Percentiles rank a stretch among this genome's conserved stretches.
These are phyloP conservation scores for Rossbeevera mucosa DNA, from an alignment of 768 basidiomycete genomes.

Conservation along the genomic window DNA sequence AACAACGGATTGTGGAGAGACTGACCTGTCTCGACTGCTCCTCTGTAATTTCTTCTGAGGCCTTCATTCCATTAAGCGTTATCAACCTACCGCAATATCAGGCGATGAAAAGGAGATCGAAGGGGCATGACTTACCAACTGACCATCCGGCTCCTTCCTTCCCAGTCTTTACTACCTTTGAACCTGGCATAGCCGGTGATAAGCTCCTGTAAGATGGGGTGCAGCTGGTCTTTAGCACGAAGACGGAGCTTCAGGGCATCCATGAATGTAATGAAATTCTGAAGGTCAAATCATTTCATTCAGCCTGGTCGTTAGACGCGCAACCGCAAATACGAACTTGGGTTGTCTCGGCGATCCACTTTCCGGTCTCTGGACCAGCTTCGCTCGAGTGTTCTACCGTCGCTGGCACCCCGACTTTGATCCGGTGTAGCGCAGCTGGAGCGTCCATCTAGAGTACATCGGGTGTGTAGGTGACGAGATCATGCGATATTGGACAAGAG, in stretches of 20 bases:
- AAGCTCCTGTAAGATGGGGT: conserved; percentile 92
- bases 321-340: conserved; percentile 49
- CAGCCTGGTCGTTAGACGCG: background rate
- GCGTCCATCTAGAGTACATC: conserved; percentile 70
- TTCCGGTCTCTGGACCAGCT: conserved; percentile 87
- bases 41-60: conserved; percentile 91
- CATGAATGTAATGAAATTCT: conserved; percentile 99
- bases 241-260: conserved; percentile 90
- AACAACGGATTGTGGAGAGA: background rate
- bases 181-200: conserved; percentile 92
- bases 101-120: background rate
- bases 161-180: conserved; percentile 94
- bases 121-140: conserved; percentile 60
- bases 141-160: conserved; percentile 86
- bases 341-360: conserved; percentile 97
- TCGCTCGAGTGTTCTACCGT: conserved; percentile 95
- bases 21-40: conserved; percentile 89
- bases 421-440: conserved; percentile 85
- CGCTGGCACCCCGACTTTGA: conserved; percentile 91
- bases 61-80: conserved; percentile 94
- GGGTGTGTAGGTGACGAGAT: background rate
- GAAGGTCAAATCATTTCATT: background rate
- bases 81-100: conserved; percentile 63
- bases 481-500: background rate
- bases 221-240: conserved; percentile 95